These are phyloP conservation scores for Colletotrichum lini DNA, from an alignment of 2,329 filamentous ascomycete genomes.

Conservation along the genomic window DNA sequence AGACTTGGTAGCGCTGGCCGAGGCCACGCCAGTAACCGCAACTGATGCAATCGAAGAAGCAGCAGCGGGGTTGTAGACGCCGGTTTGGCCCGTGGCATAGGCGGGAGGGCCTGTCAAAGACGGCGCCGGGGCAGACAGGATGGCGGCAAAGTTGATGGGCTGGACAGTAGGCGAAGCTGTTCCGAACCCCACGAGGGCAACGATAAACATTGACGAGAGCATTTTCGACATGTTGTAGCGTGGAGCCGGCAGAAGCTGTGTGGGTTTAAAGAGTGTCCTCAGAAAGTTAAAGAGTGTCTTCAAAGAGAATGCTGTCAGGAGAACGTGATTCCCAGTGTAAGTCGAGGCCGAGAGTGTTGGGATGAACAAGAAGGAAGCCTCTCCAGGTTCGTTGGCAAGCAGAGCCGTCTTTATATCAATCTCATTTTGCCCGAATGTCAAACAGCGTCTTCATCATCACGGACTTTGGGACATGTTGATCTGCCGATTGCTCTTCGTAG, in stretches of 20 bases:
- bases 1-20: constrained; percentile 28
- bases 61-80: constrained; percentile 22
- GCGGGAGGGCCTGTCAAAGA: constrained; percentile 24
- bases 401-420: constrained; percentile 15
- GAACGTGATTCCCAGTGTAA: background rate
- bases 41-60: constrained; percentile 8
- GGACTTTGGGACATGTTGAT: background rate
- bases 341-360: constrained; percentile 21
- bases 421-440: too few species aligned
- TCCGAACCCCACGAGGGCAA: constrained; percentile 29
- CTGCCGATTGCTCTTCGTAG: background rate
- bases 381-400: background rate
- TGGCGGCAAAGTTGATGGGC: constrained; percentile 26
- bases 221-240: constrained; percentile 6
- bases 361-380: background rate
- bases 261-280: background rate
- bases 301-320: background rate
- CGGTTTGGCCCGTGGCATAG: constrained; percentile 17
- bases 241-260: background rate
- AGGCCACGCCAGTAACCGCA: constrained; percentile 26
- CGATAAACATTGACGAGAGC: constrained; percentile 16
- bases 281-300: too few species aligned
- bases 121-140: constrained; percentile 10
- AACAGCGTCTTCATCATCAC: background rate
- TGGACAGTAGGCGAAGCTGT: constrained; percentile 23